Conservation (phyloP, 2,329 filamentous ascomycete genomes). For the Calonectria multiphialidica region DNA sequence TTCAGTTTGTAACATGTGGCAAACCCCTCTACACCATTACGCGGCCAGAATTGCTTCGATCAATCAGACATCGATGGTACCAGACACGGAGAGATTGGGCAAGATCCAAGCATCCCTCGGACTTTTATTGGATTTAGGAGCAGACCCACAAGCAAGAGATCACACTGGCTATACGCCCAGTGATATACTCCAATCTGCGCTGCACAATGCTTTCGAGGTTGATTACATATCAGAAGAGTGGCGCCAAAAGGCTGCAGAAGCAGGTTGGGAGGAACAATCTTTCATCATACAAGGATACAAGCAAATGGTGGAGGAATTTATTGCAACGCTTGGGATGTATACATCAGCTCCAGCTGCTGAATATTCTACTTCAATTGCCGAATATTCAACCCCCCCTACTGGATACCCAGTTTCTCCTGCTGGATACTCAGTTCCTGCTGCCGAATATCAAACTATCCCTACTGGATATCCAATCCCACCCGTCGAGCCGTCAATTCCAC, state of each 20-base stretch:
- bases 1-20: not conserved
- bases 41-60: not conserved
- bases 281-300: not conserved
- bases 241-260: not conserved
- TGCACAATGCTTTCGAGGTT: not conserved
- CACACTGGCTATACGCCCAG: not conserved
- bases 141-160: not conserved
- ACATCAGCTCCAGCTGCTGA: not conserved
- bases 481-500: not conserved
- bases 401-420: not conserved
- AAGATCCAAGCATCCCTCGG: not conserved
- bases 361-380: not conserved
- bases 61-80: not conserved
- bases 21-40: not conserved
- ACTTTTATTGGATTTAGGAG: not conserved
- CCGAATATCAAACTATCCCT: no score
- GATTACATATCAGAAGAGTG: not conserved
- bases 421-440: not conserved
- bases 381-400: not conserved
- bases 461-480: not conserved
- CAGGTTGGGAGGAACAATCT: not conserved
- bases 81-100: not conserved
- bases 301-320: not conserved
- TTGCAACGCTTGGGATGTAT: not conserved
- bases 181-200: not conserved